Conservation (phyloP, 148 eudicot species). For the Linanthus parryae region DNA sequence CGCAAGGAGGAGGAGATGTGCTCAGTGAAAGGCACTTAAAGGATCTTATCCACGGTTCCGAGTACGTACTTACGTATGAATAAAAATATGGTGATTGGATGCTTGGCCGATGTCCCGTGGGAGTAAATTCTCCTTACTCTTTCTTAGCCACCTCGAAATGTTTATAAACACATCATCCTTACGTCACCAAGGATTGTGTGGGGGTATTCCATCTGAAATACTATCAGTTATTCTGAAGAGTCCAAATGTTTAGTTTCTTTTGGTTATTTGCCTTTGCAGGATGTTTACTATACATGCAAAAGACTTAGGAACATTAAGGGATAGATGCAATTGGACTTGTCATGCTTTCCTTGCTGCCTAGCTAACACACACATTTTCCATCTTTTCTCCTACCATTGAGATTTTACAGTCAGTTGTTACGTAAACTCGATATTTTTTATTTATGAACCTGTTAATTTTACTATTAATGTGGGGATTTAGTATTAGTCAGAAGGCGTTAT, state of each 20-base stretch:
- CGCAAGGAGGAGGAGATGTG: slow-evolving; percentile 25
- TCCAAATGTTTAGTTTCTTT: too few species aligned
- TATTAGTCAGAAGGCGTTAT: too few species aligned
- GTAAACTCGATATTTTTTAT: background rate
- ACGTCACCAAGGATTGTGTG: background rate
- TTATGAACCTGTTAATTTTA: background rate
- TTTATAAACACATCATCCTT: background rate
- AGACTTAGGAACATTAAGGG: slow-evolving; percentile 58
- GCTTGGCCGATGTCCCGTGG: slow-evolving; percentile 58
- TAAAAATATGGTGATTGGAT: slow-evolving; percentile 51
- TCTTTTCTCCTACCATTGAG: too few species aligned
- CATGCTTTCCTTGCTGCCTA: too few species aligned
- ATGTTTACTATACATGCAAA: slow-evolving; percentile 45
- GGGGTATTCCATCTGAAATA: too few species aligned
- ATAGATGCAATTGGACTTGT: slow-evolving; percentile 55
- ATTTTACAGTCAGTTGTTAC: too few species aligned
- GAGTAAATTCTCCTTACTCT: slow-evolving; percentile 22
- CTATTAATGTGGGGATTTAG: too few species aligned
- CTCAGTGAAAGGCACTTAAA: slow-evolving; percentile 29
- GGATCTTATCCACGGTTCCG: slow-evolving; percentile 41
- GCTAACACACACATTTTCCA: too few species aligned
- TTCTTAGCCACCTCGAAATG: background rate
- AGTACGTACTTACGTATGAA: slow-evolving; percentile 43
- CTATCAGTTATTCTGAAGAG: too few species aligned
- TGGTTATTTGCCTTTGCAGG: slow-evolving; percentile 14